phyloP scores from a whole-genome alignment of 2,329 filamentous ascomycete genomes.

The Aspergillus nomiae region DNA sequence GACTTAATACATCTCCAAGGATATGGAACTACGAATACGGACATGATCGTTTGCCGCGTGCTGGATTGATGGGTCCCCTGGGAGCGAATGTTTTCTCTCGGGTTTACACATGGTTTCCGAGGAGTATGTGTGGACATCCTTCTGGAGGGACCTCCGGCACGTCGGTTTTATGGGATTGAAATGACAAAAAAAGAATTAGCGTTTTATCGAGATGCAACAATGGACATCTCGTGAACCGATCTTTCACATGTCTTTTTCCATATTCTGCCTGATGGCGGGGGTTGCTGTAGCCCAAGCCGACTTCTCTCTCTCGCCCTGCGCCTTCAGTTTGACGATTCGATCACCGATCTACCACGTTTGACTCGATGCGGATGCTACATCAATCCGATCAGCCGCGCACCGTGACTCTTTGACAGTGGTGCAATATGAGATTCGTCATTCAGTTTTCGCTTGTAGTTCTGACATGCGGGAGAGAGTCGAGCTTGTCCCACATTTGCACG shows the following conservation, averaged over 20 bases:
- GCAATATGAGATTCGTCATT: neutral
- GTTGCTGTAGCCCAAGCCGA: neutral
- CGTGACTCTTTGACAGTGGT: neutral
- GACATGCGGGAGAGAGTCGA: neutral
- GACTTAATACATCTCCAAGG: neutral
- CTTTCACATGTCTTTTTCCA: neutral
- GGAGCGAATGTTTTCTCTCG: neutral
- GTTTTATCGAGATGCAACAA: neutral
- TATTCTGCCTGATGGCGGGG: neutral
- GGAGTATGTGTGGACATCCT: neutral
- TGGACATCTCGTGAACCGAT: neutral
- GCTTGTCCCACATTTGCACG: neutral
- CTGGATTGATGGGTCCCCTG: neutral
- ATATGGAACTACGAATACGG: neutral
- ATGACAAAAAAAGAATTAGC: neutral
- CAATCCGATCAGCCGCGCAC: neutral
- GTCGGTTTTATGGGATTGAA: constrained; percentile 2
- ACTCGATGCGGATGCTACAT: neutral
- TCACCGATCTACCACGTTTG: neutral
- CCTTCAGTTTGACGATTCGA: neutral
- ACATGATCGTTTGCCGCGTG: neutral
- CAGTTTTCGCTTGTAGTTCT: neutral
- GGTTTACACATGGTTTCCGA: neutral
- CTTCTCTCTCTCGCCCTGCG: neutral
- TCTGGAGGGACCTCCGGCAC: constrained; percentile 1